Base-by-base conservation (phyloP, 768 basidiomycete genomes). In the Cyathus striatus region DNA sequence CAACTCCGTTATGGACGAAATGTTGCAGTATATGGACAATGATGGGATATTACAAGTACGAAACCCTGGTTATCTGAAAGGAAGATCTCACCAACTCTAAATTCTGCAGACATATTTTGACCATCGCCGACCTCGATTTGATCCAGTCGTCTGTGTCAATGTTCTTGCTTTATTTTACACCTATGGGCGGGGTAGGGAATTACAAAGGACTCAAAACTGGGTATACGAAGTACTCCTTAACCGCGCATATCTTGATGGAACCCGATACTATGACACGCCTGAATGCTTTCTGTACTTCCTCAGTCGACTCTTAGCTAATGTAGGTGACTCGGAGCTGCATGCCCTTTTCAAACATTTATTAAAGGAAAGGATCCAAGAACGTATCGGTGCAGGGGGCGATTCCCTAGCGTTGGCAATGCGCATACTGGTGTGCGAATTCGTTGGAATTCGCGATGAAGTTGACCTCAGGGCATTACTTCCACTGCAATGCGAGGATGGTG, bases 361-460 rank as follows among this genome's bases (percentile, higher is more conserved):
- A 45, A 62, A 60, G 18, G 70, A 68, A 45, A 68, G 77, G 6
- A 49, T 76, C 7, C 62, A 63, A 41, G 78, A 81, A 54, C 69
- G 73, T 4, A 64, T 75, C 17, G 77, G 77, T 6, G 64, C 60
- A 1, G 57, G 64, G 5, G 76, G 73, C 18, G 77, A 77, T 49
- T 65, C 78, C 2, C 57, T 79, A n/a, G 74, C 75, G 5, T 69
- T 81, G 1, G 72, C 76, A 0, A 76, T 78, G 74, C 76, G 79
- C 0, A 63, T 82, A 37, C 47, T 76, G 16, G 70, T 69, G 1
- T 71, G 72, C 30, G 56, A 63, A 1, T 60, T 55, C 9, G 59
- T 73, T 10, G 74, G 68, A 5, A 39, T 78, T 14, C 50, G 54
- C 21, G 61, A 75, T 50, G 61, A 70, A 13, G 57, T 67, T 2